These are phyloP conservation scores for Heteromeles arbutifolia DNA, from an alignment of 306 rosid genomes.

Conservation along the genomic window DNA sequence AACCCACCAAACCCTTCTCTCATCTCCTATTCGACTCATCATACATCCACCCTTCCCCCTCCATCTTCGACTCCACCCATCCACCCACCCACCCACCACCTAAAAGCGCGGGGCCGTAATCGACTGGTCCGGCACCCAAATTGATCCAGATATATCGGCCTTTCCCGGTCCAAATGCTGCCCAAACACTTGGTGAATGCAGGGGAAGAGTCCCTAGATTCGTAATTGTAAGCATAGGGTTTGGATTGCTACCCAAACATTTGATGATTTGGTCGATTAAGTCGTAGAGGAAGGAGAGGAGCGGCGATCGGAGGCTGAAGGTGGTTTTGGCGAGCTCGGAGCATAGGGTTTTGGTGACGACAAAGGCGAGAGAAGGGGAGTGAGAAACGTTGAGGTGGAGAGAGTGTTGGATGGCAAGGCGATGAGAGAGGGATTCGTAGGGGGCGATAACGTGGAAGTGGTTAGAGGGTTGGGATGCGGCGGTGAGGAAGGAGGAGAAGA, in stretches of 20 bases:
- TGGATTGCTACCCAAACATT: slow-evolving; percentile 42
- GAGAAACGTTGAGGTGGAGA: slow-evolving; percentile 60
- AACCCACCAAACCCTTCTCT: too few relatives aligned
- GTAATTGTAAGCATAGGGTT: slow-evolving; percentile 70
- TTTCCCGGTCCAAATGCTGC: slow-evolving; percentile 61
- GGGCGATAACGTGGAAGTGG: slow-evolving; percentile 73
- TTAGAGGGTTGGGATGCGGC: slow-evolving; percentile 51
- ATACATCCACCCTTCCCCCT: too few relatives aligned
- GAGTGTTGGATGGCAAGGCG: slow-evolving; percentile 48
- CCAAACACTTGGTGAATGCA: slow-evolving; percentile 58
- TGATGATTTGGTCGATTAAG: slow-evolving; percentile 43
- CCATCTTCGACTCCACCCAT: too few relatives aligned
- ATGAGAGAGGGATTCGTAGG: slow-evolving; percentile 30
- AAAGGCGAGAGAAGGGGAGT: slow-evolving; percentile 45
- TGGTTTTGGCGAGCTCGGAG: slow-evolving; percentile 27
- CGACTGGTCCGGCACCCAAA: slow-evolving; percentile 79
- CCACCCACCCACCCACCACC: slow-evolving; percentile 59
- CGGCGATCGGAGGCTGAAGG: slow-evolving; percentile 48
- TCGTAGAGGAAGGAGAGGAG: slow-evolving; percentile 45
- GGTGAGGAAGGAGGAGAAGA: slow-evolving; percentile 60
- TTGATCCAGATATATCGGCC: slow-evolving; percentile 74
- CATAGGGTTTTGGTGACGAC: slow-evolving; percentile 40
- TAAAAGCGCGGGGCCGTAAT: slow-evolving; percentile 71
- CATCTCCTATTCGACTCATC: too few relatives aligned
- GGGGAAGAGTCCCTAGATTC: slow-evolving; percentile 57